Evolutionary conservation across 805 yeast species (phyloP), one percentile per base, ranked within the genome.

Genomic region (Starmerella bombicola): DNA sequence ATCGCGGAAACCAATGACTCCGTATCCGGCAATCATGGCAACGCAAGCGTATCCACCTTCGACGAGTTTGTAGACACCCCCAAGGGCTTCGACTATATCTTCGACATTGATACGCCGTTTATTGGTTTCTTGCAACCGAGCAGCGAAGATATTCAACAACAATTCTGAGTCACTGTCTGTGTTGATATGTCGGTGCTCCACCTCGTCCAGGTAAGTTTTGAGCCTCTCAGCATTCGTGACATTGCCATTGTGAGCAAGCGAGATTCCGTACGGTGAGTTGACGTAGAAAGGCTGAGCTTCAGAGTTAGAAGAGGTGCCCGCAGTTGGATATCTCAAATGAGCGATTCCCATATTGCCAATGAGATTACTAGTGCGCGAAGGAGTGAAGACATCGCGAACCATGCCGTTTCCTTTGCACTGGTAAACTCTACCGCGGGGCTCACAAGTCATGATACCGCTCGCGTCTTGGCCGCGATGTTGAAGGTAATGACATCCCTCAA

Each of bases 381-480:
- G 81, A 34, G 94, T 84, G 73, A 91, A 91, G 26, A 91, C 98
- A 57, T 91, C 98, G 55, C 93, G 73, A 44, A 95, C 97, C 95
- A 91, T 83, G 51, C 98, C 98, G 61, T 85, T 88, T 55, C 98
- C 98, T 66, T 91, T 91, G 63, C 98, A 91, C 65, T 88, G 97
- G 65, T 83, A 86, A 44, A 91, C 72, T 45, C 98, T 72, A 49
- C 97, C 98, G 47, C 88, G 76, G 33, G 80, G 68, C 40, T 95
- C 97, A 60, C 95, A 84, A 6, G 98, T 91, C 19, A 84, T 91
- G 41, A 91, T 88, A 49, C 98, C 98, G n/a, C 96, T 95, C 9
- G 98, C 98, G 61, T 91, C 98, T 66, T 91, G 98, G 34, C 98
- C 98, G 58, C 98, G 74, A 59, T 91, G 98, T 60, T 91, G 98